Conservation (phyloP, 164 flowering plant species). For the Aristolochia contorta region DNA sequence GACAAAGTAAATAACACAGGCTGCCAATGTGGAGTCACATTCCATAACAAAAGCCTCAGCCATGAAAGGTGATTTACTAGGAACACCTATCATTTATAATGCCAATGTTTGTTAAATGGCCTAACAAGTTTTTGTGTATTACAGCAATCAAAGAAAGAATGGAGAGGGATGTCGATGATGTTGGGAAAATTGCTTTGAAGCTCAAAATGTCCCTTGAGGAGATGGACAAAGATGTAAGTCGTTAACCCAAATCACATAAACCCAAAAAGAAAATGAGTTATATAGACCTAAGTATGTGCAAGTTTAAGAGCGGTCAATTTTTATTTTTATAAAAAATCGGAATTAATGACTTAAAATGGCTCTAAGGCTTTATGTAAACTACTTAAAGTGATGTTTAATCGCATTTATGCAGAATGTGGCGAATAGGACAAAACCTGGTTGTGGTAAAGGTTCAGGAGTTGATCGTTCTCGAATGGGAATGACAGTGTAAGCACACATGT, state of each 20-base stretch:
- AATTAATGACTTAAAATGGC: no score
- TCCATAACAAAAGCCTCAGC: constrained; percentile 60
- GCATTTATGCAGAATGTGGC: constrained; percentile 35
- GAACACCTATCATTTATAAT: background rate
- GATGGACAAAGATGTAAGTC: constrained; percentile 57
- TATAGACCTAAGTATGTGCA: no score
- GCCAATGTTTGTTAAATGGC: no score
- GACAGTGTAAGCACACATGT: constrained; percentile 33
- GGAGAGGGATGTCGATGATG: constrained; percentile 86
- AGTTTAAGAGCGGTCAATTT: no score
- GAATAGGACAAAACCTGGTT: constrained; percentile 73
- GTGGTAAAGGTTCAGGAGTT: constrained; percentile 69
- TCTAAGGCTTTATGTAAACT: background rate
- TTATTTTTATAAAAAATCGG: no score
- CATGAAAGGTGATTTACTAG: constrained; percentile 54
- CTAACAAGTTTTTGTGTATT: background rate
- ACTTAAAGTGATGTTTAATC: background rate
- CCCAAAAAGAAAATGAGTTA: no score
- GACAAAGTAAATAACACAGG: constrained; percentile 22
- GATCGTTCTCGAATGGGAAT: constrained; percentile 71
- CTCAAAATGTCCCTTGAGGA: constrained; percentile 58
- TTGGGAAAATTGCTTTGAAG: constrained; percentile 48
- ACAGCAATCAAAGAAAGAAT: constrained; percentile 67
- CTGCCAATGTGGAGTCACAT: constrained; percentile 76
- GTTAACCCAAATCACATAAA: background rate